Conservation (phyloP, 2,329 filamentous ascomycete genomes). For the Phialophora tarda region DNA sequence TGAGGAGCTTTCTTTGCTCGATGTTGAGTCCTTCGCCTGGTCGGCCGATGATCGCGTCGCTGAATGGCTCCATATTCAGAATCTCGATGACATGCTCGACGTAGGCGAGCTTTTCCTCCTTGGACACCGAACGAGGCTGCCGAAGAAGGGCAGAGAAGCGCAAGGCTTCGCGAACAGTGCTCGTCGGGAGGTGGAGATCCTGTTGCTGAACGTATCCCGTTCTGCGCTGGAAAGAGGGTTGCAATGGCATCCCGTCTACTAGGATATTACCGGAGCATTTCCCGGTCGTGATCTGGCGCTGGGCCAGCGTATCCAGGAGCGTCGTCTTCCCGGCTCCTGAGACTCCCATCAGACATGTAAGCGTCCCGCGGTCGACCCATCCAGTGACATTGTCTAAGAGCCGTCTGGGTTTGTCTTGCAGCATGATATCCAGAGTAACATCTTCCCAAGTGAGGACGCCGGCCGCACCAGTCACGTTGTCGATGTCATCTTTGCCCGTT, state of each 20-base stretch:
- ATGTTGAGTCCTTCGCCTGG: slow-evolving; percentile 74
- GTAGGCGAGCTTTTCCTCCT: slow-evolving; percentile 78
- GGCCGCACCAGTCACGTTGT: slow-evolving; percentile 35
- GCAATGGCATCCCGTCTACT: slow-evolving; percentile 63
- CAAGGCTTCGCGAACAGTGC: slow-evolving; percentile 72
- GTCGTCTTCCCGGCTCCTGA: slow-evolving; percentile 67
- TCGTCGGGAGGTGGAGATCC: slow-evolving; percentile 68
- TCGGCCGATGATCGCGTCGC: slow-evolving; percentile 84
- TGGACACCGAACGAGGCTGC: slow-evolving; percentile 74
- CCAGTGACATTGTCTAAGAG: slow-evolving; percentile 61
- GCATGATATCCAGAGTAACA: slow-evolving; percentile 60
- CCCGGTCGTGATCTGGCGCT: slow-evolving; percentile 68
- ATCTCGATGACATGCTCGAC: slow-evolving; percentile 88
- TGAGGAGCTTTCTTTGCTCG: slow-evolving; percentile 73
- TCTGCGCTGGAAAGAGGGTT: slow-evolving; percentile 66
- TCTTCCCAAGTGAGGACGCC: slow-evolving; percentile 59
- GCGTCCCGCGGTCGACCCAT: slow-evolving; percentile 61
- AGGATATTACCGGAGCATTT: slow-evolving; percentile 70
- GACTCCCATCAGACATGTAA: slow-evolving; percentile 66
- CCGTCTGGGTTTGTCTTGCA: slow-evolving; percentile 57
- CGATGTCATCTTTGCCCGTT: slow-evolving; percentile 18
- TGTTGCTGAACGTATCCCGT: slow-evolving; percentile 73
- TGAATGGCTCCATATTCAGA: slow-evolving; percentile 85
- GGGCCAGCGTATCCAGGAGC: slow-evolving; percentile 62
- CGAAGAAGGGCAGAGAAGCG: slow-evolving; percentile 83